These are phyloP conservation scores for Colletotrichum australisinense DNA, from an alignment of 2,329 filamentous ascomycete species.

Conservation along the genomic window DNA sequence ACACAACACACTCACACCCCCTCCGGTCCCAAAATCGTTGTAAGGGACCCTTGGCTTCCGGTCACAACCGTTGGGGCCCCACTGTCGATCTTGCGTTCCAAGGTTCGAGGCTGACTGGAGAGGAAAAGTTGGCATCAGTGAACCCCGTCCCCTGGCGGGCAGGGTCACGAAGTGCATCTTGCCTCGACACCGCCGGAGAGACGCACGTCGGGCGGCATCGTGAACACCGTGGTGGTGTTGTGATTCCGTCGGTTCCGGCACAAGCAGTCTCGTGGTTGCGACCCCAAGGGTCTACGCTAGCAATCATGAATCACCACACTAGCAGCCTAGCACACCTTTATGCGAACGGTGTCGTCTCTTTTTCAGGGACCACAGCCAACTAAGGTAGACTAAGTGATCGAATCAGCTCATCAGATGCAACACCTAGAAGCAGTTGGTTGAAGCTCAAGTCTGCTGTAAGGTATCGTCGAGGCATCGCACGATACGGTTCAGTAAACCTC, in stretches of 20 bases:
- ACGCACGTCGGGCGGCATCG: constrained; percentile 13
- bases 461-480: neutral
- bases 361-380: neutral
- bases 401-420: neutral
- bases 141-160: neutral
- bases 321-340: neutral
- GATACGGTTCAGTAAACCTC: neutral
- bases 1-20: constrained; percentile 16
- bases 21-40: constrained; percentile 14
- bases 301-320: constrained; percentile 15
- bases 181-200: constrained; percentile 18
- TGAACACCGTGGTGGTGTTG: constrained; percentile 13
- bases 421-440: neutral
- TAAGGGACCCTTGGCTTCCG: constrained; percentile 27
- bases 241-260: constrained; percentile 11
- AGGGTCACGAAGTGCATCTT: neutral
- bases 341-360: neutral
- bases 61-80: constrained; percentile 2
- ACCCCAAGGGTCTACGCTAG: neutral
- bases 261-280: neutral
- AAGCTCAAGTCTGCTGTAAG: neutral
- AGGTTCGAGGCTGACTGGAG: constrained; percentile 19
- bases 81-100: constrained; percentile 32
- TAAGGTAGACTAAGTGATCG: neutral
- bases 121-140: constrained; percentile 28